Conservation (phyloP, 495 filamentous ascomycete species). For the Penicillium psychrofluorescens region DNA sequence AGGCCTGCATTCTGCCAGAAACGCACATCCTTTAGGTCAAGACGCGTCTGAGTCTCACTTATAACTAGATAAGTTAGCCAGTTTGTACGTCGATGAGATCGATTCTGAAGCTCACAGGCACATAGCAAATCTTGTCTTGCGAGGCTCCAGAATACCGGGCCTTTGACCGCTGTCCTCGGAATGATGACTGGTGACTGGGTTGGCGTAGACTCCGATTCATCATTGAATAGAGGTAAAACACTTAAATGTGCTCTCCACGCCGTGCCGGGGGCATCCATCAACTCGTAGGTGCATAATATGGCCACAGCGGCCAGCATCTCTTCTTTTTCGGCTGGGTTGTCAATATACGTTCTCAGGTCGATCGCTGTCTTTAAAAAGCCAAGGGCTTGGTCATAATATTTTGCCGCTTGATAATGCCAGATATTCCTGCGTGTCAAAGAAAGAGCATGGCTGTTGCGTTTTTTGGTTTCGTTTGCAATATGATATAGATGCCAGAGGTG, state of each 20-base stretch:
- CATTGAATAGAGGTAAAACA: slow-evolving; percentile 10
- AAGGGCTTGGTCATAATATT: slow-evolving; percentile 15
- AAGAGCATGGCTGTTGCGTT: background rate
- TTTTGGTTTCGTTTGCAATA: background rate
- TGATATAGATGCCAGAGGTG: slow-evolving; percentile 6
- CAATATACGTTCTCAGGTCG: slow-evolving; percentile 1
- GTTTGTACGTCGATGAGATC: background rate
- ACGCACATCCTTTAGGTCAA: slow-evolving; percentile 13
- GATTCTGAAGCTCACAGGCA: slow-evolving; percentile 10
- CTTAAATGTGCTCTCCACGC: slow-evolving; percentile 17
- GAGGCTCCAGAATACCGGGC: slow-evolving; percentile 17
- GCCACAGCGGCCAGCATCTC: slow-evolving; percentile 19
- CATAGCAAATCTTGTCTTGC: slow-evolving; percentile 13
- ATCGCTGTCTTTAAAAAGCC: slow-evolving; percentile 9
- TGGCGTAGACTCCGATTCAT: slow-evolving; percentile 1
- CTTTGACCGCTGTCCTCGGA: slow-evolving; percentile 6
- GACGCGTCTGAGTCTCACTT: slow-evolving; percentile 12
- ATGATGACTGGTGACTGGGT: slow-evolving; percentile 5
- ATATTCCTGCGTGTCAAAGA: slow-evolving; percentile 5
- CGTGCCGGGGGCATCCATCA: slow-evolving; percentile 16
- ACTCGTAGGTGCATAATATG: slow-evolving; percentile 14
- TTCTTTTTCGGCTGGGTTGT: slow-evolving; percentile 6
- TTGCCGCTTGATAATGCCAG: slow-evolving; percentile 14
- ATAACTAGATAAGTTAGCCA: slow-evolving; percentile 4
- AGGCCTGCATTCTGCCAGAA: slow-evolving; percentile 17